Evolutionary conservation across 1,284 basidiomycete species (phyloP).

Genomic region (Boletellus deceptivus): DNA sequence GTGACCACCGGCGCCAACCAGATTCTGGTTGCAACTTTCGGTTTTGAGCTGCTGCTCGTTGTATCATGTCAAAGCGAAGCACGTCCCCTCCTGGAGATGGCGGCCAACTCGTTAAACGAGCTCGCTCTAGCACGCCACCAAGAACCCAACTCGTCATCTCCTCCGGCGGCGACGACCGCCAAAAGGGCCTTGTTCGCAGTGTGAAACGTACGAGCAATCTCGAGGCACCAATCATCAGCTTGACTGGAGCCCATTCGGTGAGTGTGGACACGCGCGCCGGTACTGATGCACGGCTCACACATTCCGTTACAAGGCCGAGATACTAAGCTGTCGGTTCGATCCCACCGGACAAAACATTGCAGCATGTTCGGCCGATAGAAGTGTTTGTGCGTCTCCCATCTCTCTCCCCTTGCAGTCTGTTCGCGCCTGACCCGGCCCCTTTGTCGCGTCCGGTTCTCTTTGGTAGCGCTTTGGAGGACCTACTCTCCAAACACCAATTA

Average conservation of each 20-base stretch:
- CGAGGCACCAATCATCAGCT: slow-evolving; percentile 77
- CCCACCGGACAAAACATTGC: slow-evolving; percentile 81
- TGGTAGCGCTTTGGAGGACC: slow-evolving; percentile 73
- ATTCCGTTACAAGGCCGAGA: slow-evolving; percentile 56
- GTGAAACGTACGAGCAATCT: slow-evolving; percentile 76
- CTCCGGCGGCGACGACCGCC: slow-evolving; percentile 63
- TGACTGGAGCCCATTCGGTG: slow-evolving; percentile 74
- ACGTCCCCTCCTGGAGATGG: slow-evolving; percentile 51
- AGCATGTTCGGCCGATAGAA: slow-evolving; percentile 77
- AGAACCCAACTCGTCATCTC: slow-evolving; percentile 74
- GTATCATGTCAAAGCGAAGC: slow-evolving; percentile 67
- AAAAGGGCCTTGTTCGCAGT: slow-evolving; percentile 73
- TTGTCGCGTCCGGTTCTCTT: neutral
- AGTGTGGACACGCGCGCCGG: slow-evolving; percentile 15
- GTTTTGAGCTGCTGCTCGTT: neutral
- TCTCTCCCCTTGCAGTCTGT: neutral
- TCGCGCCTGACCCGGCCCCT: neutral
- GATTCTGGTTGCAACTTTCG: no score
- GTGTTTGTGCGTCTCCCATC: slow-evolving; percentile 58
- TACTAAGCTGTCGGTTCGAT: slow-evolving; percentile 77
- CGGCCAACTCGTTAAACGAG: slow-evolving; percentile 61
- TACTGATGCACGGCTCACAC: slow-evolving; percentile 3
- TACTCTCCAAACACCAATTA: slow-evolving; percentile 83
- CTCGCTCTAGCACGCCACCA: slow-evolving; percentile 57
- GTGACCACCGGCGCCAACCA: neutral